Evolutionary conservation across 83 land plant genomes (phyloP), one percentile per base, ranked within the genome.

Genomic region (Larix sibirica): DNA sequence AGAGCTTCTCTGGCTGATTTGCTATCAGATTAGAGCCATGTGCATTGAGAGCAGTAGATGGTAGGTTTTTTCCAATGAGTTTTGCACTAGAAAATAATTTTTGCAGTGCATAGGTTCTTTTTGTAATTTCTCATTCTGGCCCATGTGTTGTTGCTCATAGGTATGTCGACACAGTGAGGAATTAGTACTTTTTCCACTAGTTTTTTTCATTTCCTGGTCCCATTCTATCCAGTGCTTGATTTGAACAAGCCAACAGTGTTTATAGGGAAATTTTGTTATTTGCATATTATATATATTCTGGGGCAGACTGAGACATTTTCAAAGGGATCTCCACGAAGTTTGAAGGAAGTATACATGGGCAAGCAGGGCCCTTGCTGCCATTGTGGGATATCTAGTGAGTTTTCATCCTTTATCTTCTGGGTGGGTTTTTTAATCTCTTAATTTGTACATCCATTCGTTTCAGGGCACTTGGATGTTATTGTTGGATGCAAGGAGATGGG

Each of bases 331-430:
- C 59, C 26, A 78, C 63, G 20, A 59, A 56, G 58, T 78, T 78
- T 78, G 70, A 81, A 65, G 80, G 78, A 33, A 70, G 23, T 59
- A 77, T 80, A 65, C 71, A 95, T 96, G 98, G 97, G 91, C 76
- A 96, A 96, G 90, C 95, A 94, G 70, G 98, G 98, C 50, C 98
- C 98, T 88, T 96, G 98, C 91, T 88, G 85, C 87, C 98, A 96
- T 84, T 96, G 98, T 93, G 98, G 98, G 79, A 94, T 94, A 87
- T 91, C 98, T 80, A 96, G 98, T 96, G 95, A 91, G 98, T 93
- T 87, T 81, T 81, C 81, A 62, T 63, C 58, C 69, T 77, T 44
- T 62, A 71, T 82, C 73, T 75, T 44, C 64, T 61, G 47, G 70
- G 69, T 71, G 60, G 78, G 56, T 64, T 14, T 59, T 80, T 33